These are phyloP conservation scores for Vaccinium darrowii DNA, from an alignment of 148 eudicot species.

Conservation along the genomic window DNA sequence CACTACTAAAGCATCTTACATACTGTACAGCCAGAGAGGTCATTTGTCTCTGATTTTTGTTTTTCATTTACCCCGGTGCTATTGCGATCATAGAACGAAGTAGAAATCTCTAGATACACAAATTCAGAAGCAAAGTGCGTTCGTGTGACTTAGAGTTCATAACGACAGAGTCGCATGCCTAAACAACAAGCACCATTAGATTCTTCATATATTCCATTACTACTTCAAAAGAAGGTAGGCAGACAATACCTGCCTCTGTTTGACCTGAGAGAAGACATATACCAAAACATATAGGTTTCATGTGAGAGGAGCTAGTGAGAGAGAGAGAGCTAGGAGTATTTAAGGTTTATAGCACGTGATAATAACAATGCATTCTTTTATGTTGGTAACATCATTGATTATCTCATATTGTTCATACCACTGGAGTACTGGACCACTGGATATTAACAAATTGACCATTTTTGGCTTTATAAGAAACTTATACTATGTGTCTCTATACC, in stretches of 20 bases:
- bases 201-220: background rate
- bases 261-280: background rate
- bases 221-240: background rate
- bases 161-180: background rate
- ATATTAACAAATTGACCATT: background rate
- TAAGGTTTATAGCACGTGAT: background rate
- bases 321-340: background rate
- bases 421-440: background rate
- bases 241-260: background rate
- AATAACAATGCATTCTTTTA: background rate
- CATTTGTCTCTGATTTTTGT: background rate
- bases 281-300: background rate
- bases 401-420: background rate
- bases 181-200: background rate
- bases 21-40: background rate
- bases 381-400: constrained; percentile 11
- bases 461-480: background rate
- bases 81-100: background rate
- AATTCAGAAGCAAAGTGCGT: background rate
- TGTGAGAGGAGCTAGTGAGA: background rate
- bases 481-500: background rate
- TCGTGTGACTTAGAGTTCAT: background rate
- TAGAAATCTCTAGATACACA: background rate
- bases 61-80: background rate
- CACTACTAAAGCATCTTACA: constrained; percentile 16